These are phyloP conservation scores for Daphne laureola DNA, from an alignment of 441 rosid species.

Conservation along the genomic window DNA sequence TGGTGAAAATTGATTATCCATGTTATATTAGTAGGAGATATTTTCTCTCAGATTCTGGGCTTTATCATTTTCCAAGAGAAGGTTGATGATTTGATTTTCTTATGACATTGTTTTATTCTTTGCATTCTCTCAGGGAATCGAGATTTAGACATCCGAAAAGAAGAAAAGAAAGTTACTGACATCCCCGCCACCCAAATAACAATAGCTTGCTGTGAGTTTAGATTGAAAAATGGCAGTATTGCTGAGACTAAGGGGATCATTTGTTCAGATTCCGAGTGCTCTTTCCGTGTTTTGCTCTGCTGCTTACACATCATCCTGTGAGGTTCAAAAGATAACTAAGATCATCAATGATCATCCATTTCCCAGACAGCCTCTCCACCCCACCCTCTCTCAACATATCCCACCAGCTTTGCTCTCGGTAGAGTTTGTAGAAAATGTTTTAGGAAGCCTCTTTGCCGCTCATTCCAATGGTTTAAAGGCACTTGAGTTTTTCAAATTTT, in stretches of 20 bases:
- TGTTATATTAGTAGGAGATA: too few relatives aligned
- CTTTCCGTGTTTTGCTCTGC: conserved; percentile 9
- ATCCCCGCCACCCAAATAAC: too few relatives aligned
- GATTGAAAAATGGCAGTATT: conserved; percentile 7
- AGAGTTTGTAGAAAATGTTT: conserved; percentile 47
- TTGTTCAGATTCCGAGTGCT: conserved; percentile 4
- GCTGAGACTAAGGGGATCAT: conserved; percentile 4
- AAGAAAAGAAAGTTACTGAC: too few relatives aligned
- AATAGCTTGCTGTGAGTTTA: too few relatives aligned
- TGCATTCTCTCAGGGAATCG: too few relatives aligned
- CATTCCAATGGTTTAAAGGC: conserved; percentile 91
- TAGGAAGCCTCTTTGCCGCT: conserved; percentile 79
- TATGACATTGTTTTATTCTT: too few relatives aligned
- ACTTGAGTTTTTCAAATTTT: conserved; percentile 61
- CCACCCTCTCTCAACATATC: conserved; percentile 31
- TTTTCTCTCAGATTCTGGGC: too few relatives aligned
- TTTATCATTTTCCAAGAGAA: too few relatives aligned
- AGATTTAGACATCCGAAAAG: too few relatives aligned
- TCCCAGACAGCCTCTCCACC: conserved; percentile 47
- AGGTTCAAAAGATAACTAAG: conserved; percentile 41
- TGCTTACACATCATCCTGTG: conserved; percentile 16
- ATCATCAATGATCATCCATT: conserved; percentile 69
- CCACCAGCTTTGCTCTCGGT: conserved; percentile 31
- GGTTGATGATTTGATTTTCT: too few relatives aligned
- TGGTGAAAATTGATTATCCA: too few relatives aligned